These are phyloP conservation scores for Curvularia spicifera DNA, from an alignment of 2,329 filamentous ascomycete species.

Conservation along the genomic window DNA sequence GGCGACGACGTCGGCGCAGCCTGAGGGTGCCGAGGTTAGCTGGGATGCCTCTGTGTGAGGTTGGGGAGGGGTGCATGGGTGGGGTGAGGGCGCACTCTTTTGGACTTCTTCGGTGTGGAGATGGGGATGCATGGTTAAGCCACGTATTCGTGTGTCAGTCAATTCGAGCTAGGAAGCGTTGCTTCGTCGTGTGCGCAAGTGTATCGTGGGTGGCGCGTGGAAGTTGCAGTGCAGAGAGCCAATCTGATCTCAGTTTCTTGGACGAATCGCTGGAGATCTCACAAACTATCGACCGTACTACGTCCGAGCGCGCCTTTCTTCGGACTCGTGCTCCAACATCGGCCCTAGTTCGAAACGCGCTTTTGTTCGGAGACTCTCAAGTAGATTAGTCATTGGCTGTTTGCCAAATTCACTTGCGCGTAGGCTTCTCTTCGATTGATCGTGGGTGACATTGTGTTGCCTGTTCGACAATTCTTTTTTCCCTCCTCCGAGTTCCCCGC, in stretches of 20 bases:
- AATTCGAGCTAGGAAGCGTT: not conserved
- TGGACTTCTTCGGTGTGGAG: conserved; percentile 88
- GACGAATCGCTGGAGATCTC: conserved; percentile 33
- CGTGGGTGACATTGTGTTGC: not conserved
- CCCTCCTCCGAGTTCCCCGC: conserved; percentile 34
- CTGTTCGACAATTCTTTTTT: conserved; percentile 4
- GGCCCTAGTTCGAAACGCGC: conserved; percentile 1
- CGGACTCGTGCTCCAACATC: conserved; percentile 9
- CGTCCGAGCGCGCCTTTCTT: conserved; percentile 31
- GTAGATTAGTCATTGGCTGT: not conserved
- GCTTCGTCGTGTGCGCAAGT: conserved; percentile 4
- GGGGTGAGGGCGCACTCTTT: conserved; percentile 64
- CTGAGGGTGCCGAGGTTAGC: conserved; percentile 56
- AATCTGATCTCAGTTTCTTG: conserved; percentile 4
- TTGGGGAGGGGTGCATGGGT: not conserved
- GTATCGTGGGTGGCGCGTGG: conserved; percentile 7
- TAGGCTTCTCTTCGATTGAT: not conserved
- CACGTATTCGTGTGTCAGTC: conserved; percentile 34
- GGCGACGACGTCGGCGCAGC: conserved; percentile 91
- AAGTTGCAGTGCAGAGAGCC: conserved; percentile 12
- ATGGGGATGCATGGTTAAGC: conserved; percentile 85
- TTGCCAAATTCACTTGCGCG: not conserved
- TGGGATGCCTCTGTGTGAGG: not conserved
- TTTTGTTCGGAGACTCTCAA: not conserved
- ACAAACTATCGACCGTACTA: conserved; percentile 19